Conservation (phyloP, 2,329 filamentous ascomycete species). For the Claviceps maximensis region DNA sequence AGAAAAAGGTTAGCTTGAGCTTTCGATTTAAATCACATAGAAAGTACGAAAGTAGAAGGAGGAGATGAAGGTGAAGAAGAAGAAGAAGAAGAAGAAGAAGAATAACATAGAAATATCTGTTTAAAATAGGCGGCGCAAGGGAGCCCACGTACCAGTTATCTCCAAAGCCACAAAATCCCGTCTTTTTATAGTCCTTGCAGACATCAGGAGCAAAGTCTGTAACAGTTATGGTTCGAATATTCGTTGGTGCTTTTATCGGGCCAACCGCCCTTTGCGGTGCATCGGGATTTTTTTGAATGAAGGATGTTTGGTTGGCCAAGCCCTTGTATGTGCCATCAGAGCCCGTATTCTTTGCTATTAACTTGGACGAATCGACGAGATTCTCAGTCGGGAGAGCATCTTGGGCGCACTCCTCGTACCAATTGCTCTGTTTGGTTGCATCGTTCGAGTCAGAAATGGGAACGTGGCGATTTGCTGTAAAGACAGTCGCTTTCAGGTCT, state of each 20-base stretch:
- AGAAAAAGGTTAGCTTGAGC: constrained; percentile 1
- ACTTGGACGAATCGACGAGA: constrained; percentile 43
- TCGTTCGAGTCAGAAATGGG: constrained; percentile 61
- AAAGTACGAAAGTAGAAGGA: too few species aligned
- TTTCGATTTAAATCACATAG: neutral
- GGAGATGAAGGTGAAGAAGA: neutral
- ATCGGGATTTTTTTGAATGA: constrained; percentile 71
- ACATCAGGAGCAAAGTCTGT: constrained; percentile 88
- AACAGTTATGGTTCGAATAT: constrained; percentile 79
- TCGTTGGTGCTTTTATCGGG: constrained; percentile 76
- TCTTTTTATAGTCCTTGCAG: constrained; percentile 88
- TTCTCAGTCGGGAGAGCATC: constrained; percentile 35
- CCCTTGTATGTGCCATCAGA: constrained; percentile 65
- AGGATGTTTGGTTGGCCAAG: constrained; percentile 55
- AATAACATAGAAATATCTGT: neutral
- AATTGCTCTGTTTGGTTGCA: constrained; percentile 78
- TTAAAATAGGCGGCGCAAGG: too few species aligned
- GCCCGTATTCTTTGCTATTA: constrained; percentile 19
- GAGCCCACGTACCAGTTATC: constrained; percentile 27
- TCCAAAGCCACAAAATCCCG: constrained; percentile 32
- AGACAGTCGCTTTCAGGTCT: constrained; percentile 38
- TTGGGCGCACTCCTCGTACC: constrained; percentile 65
- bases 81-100: neutral
- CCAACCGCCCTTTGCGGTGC: constrained; percentile 59
- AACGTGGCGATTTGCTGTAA: constrained; percentile 47